These are phyloP conservation scores for Nicotiana knightiana DNA, from an alignment of 257 asterid species.

Conservation along the genomic window DNA sequence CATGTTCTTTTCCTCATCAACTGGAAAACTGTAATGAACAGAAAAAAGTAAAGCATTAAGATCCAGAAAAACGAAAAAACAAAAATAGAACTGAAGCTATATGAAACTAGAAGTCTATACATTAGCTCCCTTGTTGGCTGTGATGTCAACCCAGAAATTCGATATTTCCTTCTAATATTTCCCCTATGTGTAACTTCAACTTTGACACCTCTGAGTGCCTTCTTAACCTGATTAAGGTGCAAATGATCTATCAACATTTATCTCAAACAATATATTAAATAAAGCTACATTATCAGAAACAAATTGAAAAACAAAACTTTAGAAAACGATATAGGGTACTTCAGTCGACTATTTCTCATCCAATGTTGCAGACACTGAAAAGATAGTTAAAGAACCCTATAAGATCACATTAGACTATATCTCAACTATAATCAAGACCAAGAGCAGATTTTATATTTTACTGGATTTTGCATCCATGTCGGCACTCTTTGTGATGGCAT, in stretches of 20 bases:
- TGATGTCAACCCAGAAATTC: conserved; percentile 89
- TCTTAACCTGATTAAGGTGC: conserved; percentile 57
- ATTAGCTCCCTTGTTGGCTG: conserved; percentile 93
- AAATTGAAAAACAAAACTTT: too few species aligned
- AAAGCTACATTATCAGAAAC: too few species aligned
- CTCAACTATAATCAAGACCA: too few species aligned
- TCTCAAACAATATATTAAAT: background rate
- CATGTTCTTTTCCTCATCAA: conserved; percentile 81
- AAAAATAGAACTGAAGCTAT: background rate
- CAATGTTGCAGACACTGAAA: too few species aligned
- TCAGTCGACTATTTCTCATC: too few species aligned
- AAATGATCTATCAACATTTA: background rate
- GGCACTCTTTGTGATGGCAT: too few species aligned
- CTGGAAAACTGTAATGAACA: conserved; percentile 64
- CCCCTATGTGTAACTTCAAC: conserved; percentile 98
- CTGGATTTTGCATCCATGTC: too few species aligned
- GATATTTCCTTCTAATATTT: conserved; percentile 80
- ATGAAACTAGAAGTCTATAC: conserved; percentile 35
- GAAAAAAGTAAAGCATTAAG: background rate
- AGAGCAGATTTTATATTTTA: too few species aligned
- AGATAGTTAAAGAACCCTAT: too few species aligned
- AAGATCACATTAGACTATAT: too few species aligned
- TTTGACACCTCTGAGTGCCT: conserved; percentile 93
- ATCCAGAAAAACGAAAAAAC: background rate
- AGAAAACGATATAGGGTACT: too few species aligned